Base-by-base conservation (phyloP, 306 rosid genomes). In the Casuarina glauca region DNA sequence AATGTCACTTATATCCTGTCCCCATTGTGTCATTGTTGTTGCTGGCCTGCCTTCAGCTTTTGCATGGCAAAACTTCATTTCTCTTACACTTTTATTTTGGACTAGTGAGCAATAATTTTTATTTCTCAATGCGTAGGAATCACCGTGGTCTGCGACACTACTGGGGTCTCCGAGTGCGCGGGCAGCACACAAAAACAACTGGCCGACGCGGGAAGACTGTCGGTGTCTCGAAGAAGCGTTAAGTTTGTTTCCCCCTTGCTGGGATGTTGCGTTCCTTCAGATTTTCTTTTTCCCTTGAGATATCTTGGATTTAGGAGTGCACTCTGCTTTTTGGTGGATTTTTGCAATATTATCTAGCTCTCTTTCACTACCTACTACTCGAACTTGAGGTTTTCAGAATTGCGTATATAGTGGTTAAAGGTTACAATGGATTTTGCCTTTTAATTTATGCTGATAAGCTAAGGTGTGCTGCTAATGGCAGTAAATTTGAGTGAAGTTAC, bases 81-180 rank as follows among this genome's bases (percentile, higher is more conserved):
- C 48, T 44, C 48, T 44, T 44, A 44, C 8, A 44, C 48, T 26
- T 26, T 26, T 26, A 26, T 26, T 26, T 26, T 26, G 35, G 46
- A 32, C 32, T 11, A 5, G 42, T 17, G 3, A 11, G 39, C 51
- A 51, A 57, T 60, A 61, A 69, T n/a, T 42, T 4, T 66, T 43
- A 64, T 70, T 26, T 19, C 61, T 51, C 54, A 12, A 72, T 74
- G 46, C 87, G 85, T 93, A 95, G 99, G 85, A 95, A 95, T 80
- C 99, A 95, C 72, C 99, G 99, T 67, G 99, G 99, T 85, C 86
- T 95, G 77, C 90, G 99, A 81, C 99, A 93, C 69, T 95, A 95
- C 94, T 95, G 97, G 99, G 97, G 99, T 68, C 99, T 95, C 17
- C 97, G 97, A 3, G 97, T 95, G n/a, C 99, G 99, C 54, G 99